A percentile compares a stretch with the other conserved stretches of the same genome.
Conservation (phyloP, 164 flowering plant species). For the Tinospora cordifolia region DNA sequence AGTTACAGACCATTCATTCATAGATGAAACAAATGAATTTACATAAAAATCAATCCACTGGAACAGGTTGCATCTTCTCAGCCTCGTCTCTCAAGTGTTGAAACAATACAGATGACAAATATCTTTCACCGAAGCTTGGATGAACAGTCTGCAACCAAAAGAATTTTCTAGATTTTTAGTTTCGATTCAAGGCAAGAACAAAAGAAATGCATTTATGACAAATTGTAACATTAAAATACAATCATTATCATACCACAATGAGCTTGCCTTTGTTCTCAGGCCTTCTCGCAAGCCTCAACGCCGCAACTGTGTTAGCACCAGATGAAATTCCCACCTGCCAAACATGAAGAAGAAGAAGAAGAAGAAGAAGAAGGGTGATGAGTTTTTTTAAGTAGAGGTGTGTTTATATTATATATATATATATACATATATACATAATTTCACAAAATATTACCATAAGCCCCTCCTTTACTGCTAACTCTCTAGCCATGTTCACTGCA, state of each 20-base stretch:
- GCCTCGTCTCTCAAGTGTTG: slow-evolving; percentile 81
- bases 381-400: background rate
- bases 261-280: slow-evolving; percentile 99
- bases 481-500: slow-evolving; percentile 87
- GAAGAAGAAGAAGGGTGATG: slow-evolving; percentile 1
- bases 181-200: background rate
- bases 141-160: slow-evolving; percentile 57
- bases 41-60: slow-evolving; percentile 50
- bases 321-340: slow-evolving; percentile 89
- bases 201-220: background rate
- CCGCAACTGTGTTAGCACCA: slow-evolving; percentile 94
- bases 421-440: no score
- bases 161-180: background rate
- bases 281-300: slow-evolving; percentile 70
- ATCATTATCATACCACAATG: slow-evolving; percentile 62
- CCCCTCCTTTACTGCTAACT: slow-evolving; percentile 87
- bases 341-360: background rate
- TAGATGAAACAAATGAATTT: background rate
- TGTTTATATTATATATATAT: background rate
- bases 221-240: background rate
- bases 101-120: slow-evolving; percentile 79
- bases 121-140: slow-evolving; percentile 92
- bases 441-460: slow-evolving; percentile 52
- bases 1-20: background rate
- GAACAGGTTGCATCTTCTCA: slow-evolving; percentile 78